A percentile compares a stretch with the other conserved stretches of the same genome.
phyloP scores from a whole-genome alignment of 2,329 filamentous ascomycete genomes.

The Cercospora sp. region DNA sequence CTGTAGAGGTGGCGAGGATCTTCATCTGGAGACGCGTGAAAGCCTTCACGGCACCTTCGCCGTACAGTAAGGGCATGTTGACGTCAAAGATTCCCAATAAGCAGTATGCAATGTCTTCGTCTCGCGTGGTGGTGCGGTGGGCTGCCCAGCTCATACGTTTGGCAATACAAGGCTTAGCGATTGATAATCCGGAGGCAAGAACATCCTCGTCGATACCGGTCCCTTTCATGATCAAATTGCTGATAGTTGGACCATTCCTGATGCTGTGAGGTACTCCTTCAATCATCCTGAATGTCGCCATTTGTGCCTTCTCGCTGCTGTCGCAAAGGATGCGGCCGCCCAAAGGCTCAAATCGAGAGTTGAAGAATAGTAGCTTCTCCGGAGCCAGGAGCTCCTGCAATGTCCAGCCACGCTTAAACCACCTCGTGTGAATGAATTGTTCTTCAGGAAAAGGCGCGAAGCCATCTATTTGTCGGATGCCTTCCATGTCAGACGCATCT shows the following conservation, averaged over 20 bases:
- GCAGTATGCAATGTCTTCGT: conserved; percentile 49
- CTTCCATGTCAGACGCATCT: background rate
- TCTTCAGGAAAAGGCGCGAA: background rate
- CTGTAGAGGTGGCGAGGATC: conserved; percentile 8
- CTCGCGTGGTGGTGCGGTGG: conserved; percentile 19
- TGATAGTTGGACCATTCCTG: conserved; percentile 9
- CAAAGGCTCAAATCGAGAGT: background rate
- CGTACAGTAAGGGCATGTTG: conserved; percentile 37
- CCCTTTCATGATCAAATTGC: conserved; percentile 6
- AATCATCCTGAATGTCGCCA: background rate
- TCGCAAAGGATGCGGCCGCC: background rate
- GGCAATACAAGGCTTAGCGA: conserved; percentile 10
- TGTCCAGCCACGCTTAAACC: conserved; percentile 27
- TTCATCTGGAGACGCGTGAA: conserved; percentile 17
- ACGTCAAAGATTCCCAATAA: conserved; percentile 49
- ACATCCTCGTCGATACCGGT: conserved; percentile 13
- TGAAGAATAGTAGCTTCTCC: conserved; percentile 15
- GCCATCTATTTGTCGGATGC: background rate
- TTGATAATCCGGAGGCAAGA: background rate
- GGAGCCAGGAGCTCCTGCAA: conserved; percentile 20
- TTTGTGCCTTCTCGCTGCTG: background rate
- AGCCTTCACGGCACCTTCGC: conserved; percentile 15
- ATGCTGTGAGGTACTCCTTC: background rate
- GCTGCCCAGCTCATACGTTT: conserved; percentile 23
- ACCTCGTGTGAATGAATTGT: conserved; percentile 13